Base-by-base conservation (phyloP, 106 monocot genomes). In the Posidonia australis region DNA sequence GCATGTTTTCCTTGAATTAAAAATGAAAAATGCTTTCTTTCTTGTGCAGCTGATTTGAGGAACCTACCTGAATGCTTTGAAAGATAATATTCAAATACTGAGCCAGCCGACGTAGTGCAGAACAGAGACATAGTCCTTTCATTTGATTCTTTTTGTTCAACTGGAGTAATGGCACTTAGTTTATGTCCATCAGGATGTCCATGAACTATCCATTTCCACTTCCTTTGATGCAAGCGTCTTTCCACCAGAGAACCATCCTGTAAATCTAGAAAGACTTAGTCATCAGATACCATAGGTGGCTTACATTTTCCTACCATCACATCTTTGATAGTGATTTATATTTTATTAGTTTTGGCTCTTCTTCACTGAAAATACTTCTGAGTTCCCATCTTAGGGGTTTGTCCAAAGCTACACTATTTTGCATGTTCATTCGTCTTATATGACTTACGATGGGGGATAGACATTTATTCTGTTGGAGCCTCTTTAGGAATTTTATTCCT, bases 121-220 rank as follows among this genome's bases (percentile, higher is more conserved):
- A 85, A 83, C 63, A 88, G 25, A 1, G 85, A 85, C 4, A 51
- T 43, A 27, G 44, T 44, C 59, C 72, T 77, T 55, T 76, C 82
- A 49, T 64, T 71, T 65, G 48, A 25, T n/a, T 81, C 61, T 70
- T 83, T 73, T 17, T 76, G 80, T 58, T 67, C 72, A 45, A 74
- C 65, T 66, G 67, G 17, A 19, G 88, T 93, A 16, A 88, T 71
- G 19, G 88, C 67, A 68, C 88, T 93, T 45, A 93, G 63, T 31
- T 47, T 31, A 27, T 81, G 79, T 64, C 76, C 77, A 62, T 77
- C 20, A 22, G 88, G 92, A 48, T 76, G 74, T 67, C 88, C 88
- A 68, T 93, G 88, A 28, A 72, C 64, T 54, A 62, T 42, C 92
- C 92, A 93, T 66, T 81, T 88, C 92, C 92, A 93, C 68, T 93